Evolutionary conservation across 305 asterid genomes (phyloP).

Genomic region (Stenogyne calaminthoides): DNA sequence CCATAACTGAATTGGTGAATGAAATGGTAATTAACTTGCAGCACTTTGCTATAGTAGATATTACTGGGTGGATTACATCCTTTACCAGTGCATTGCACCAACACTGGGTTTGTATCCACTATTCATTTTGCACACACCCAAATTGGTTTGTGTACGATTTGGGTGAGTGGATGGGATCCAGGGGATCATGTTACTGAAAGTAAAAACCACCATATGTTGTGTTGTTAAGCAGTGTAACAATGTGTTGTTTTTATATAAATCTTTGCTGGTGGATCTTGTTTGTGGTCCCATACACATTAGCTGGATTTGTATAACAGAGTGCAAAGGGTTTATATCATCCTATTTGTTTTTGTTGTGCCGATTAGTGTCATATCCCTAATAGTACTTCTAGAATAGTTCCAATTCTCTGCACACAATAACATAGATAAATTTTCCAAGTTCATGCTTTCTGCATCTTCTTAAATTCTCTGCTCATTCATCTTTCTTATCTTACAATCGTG

Average conservation of each 20-base stretch:
- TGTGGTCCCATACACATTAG: background rate
- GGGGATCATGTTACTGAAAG: too few species aligned
- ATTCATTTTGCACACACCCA: background rate
- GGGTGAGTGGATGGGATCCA: background rate
- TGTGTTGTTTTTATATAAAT: background rate
- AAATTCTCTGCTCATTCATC: background rate
- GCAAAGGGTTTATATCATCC: background rate
- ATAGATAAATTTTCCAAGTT: background rate
- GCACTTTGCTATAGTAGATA: background rate
- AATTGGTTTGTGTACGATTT: background rate
- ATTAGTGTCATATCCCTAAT: background rate
- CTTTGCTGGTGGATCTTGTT: conserved; percentile 15
- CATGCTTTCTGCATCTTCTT: background rate
- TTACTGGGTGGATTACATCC: background rate
- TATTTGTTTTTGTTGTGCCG: background rate
- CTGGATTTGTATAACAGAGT: background rate
- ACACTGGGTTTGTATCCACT: background rate
- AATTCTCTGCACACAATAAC: background rate
- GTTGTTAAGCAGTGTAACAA: too few species aligned
- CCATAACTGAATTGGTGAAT: conserved; percentile 70
- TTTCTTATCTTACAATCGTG: conserved; percentile 4
- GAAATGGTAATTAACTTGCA: conserved; percentile 60
- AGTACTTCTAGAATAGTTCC: background rate
- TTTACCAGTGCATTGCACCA: background rate
- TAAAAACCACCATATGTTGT: too few species aligned